A percentile compares a stretch with the other conserved stretches of the same genome.
These are phyloP conservation scores for Plectosphaerella plurivora DNA, from an alignment of 2,329 filamentous ascomycete genomes.

Conservation along the genomic window DNA sequence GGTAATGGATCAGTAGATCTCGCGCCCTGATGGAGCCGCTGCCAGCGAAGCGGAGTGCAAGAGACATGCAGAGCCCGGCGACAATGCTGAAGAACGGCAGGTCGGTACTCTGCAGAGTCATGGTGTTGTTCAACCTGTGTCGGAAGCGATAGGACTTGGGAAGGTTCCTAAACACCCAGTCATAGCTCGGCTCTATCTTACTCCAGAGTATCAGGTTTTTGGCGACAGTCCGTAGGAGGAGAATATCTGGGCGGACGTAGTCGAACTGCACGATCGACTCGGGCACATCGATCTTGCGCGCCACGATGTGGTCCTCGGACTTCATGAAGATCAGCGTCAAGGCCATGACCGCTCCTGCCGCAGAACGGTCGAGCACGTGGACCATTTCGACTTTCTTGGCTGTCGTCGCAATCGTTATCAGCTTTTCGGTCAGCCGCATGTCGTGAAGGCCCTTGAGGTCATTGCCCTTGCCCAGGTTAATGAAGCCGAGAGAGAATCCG, in stretches of 20 bases:
- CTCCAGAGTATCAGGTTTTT: conserved; percentile 94
- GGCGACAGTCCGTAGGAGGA: conserved; percentile 83
- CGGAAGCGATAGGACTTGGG: conserved; percentile 64
- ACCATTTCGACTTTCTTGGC: conserved; percentile 89
- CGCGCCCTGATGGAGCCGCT: conserved; percentile 67
- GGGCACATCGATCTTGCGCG: conserved; percentile 88
- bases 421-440: conserved; percentile 85
- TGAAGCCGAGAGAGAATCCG: conserved; percentile 87
- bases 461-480: conserved; percentile 88
- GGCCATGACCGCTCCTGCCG: conserved; percentile 87
- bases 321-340: conserved; percentile 96
- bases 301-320: conserved; percentile 80
- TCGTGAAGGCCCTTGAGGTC: conserved; percentile 87
- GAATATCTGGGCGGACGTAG: conserved; percentile 88
- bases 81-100: conserved; percentile 92
- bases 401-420: conserved; percentile 79
- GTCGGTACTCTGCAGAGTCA: conserved; percentile 70
- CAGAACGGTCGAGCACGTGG: conserved; percentile 88
- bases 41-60: conserved; percentile 71
- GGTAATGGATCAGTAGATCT: conserved; percentile 76
- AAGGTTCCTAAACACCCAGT: conserved; percentile 73
- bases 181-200: conserved; percentile 64
- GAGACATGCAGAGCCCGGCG: conserved; percentile 78
- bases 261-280: conserved; percentile 89
- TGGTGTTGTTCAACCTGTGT: conserved; percentile 55